phyloP scores from a whole-genome alignment of 495 filamentous ascomycete species.

The Podospora australis region DNA sequence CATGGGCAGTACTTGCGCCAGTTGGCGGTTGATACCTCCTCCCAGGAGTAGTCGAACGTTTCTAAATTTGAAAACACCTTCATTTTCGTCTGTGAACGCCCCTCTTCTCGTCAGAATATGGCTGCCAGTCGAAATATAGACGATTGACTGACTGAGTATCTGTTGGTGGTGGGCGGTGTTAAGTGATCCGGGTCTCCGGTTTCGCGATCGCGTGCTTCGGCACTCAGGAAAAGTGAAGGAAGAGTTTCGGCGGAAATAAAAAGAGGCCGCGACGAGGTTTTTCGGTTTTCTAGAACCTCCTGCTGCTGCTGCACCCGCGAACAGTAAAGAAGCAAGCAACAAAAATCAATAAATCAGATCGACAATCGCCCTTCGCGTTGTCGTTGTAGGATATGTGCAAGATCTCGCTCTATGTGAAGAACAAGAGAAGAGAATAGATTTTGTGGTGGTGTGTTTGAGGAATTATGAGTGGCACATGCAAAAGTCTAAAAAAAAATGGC shows the following conservation, averaged over 20 bases:
- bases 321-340: too few relatives aligned
- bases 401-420: not conserved
- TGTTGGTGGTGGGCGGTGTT: not conserved
- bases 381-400: constrained; percentile 1
- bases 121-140: not conserved
- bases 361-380: constrained; percentile 24
- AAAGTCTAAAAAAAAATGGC: not conserved
- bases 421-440: constrained; percentile 3
- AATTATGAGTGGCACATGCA: constrained; percentile 13
- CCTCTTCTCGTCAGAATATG: constrained; percentile 3
- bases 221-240: not conserved
- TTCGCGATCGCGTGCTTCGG: constrained; percentile 14
- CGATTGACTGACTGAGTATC: not conserved
- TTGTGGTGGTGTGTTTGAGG: too few relatives aligned
- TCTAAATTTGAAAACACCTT: constrained; percentile 86
- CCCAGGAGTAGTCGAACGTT: constrained; percentile 96
- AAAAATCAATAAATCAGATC: constrained; percentile 1
- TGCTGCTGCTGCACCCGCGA: too few relatives aligned
- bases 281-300: not conserved
- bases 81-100: too few relatives aligned
- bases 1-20: constrained; percentile 98
- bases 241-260: not conserved
- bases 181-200: constrained; percentile 14
- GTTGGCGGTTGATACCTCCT: constrained; percentile 97
- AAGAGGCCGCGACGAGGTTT: not conserved